These are phyloP conservation scores for Pichia sp. DNA, from an alignment of 1,139 yeast species.

Conservation along the genomic window DNA sequence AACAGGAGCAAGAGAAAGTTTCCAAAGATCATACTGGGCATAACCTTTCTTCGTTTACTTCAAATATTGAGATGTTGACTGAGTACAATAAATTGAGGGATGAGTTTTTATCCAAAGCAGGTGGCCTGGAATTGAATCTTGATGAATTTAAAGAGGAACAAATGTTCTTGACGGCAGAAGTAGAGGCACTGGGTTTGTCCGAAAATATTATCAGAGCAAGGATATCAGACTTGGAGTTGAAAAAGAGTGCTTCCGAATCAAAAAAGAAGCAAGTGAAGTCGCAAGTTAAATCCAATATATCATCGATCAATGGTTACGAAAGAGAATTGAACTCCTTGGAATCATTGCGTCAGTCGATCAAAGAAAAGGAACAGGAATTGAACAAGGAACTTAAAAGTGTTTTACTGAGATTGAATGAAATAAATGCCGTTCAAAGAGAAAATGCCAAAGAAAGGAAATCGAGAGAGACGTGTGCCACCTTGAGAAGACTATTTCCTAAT, in stretches of 20 bases:
- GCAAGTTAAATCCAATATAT: slow-evolving; percentile 28
- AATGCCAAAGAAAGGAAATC: slow-evolving; percentile 62
- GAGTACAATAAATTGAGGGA: slow-evolving; percentile 62
- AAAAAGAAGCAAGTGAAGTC: slow-evolving; percentile 36
- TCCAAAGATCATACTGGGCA: slow-evolving; percentile 40
- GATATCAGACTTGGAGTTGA: slow-evolving; percentile 36
- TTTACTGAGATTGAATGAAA: slow-evolving; percentile 59
- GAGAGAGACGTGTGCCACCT: slow-evolving; percentile 64
- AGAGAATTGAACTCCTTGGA: slow-evolving; percentile 40
- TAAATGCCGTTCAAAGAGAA: slow-evolving; percentile 73
- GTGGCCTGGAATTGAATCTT: slow-evolving; percentile 54
- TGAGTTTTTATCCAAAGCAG: slow-evolving; percentile 52
- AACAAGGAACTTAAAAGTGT: slow-evolving; percentile 65
- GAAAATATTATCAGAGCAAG: slow-evolving; percentile 40
- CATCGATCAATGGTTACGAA: slow-evolving; percentile 38
- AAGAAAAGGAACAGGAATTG: slow-evolving; percentile 48
- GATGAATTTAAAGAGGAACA: slow-evolving; percentile 43
- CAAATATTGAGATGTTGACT: slow-evolving; percentile 30
- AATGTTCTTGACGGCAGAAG: slow-evolving; percentile 38
- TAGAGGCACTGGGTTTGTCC: slow-evolving; percentile 43
- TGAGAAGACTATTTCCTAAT: slow-evolving; percentile 73
- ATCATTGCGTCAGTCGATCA: slow-evolving; percentile 42
- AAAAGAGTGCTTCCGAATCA: slow-evolving; percentile 35
- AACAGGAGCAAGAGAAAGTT: slow-evolving; percentile 36
- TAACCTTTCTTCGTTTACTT: slow-evolving; percentile 3